These are phyloP conservation scores for Umbelopsis sp. DNA, from an alignment of 192 early-diverging fungal species.

Conservation along the genomic window DNA sequence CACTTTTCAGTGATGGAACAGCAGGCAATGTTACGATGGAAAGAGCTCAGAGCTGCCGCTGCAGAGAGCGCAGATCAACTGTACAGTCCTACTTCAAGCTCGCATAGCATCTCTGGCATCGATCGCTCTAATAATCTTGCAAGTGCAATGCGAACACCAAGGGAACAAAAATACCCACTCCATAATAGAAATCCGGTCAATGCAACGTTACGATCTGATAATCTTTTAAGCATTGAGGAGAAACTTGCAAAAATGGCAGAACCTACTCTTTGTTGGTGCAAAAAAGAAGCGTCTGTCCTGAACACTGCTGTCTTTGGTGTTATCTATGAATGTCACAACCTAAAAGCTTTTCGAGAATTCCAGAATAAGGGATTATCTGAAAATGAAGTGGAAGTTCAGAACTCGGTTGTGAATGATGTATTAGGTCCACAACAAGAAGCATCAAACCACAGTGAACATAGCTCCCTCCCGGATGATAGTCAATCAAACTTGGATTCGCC, in stretches of 20 bases:
- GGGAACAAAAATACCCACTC: too few species aligned
- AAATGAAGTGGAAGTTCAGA: neutral
- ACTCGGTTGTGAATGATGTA: neutral
- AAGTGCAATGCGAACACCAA: too few species aligned
- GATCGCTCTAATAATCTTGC: too few species aligned
- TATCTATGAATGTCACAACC: constrained; percentile 15
- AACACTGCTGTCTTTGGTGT: neutral
- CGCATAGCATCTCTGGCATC: too few species aligned
- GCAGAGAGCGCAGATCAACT: neutral
- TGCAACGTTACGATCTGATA: neutral
- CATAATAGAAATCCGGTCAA: neutral
- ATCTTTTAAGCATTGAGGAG: neutral
- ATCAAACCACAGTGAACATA: neutral
- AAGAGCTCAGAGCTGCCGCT: neutral
- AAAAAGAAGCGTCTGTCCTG: neutral
- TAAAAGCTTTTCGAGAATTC: neutral
- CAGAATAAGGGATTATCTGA: neutral
- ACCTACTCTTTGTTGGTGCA: constrained; percentile 14
- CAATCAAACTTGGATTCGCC: neutral
- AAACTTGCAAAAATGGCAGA: constrained; percentile 13
- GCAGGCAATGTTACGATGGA: constrained; percentile 6
- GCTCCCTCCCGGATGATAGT: neutral
- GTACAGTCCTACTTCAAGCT: neutral
- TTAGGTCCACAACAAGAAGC: neutral
- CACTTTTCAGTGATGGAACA: constrained; percentile 8